Evolutionary conservation across 768 basidiomycete species (phyloP), one percentile per base, ranked within the genome.

Genomic region (Leccinum sublutescens): DNA sequence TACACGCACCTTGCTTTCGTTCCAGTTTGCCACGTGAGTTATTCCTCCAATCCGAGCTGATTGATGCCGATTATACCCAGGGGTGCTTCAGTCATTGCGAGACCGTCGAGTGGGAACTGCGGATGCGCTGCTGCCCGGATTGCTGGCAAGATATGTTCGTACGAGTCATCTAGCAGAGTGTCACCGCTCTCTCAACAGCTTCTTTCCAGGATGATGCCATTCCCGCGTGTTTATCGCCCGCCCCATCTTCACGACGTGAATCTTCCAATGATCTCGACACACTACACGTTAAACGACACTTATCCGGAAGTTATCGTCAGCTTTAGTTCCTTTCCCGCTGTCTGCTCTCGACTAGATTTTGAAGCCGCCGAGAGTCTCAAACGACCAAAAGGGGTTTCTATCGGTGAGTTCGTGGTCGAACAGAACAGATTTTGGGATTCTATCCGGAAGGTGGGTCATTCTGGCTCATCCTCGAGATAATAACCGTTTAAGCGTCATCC

Each of bases 1-100:
- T 73, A 72, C 61, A 68, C 65, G 2, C 31, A 65, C 43, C 66
- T 77, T n/a, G 62, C 67, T 9, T 76, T 71, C 38, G 62, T 64
- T 52, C 54, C 62, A 7, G 60, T 64, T 19, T 77, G 75, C 57
- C 70, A 72, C 48, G 76, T 76, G 54, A 54, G 70, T 57, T 2
- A 14, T n/a, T 5, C 50, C 2, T 12, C 15, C 19, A 8, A 33
- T 23, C 36, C 9, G 17, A 45, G 31, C 21, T 29, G 21, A 49
- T 8, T 25, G 19, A 43, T 17, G 1, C 43, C 5, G 5, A 25
- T 50, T 17, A 15, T 25, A 17, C 15, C 7, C 36, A 63, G 65
- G n/a, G 65, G 9, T 67, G 65, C 31, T 33, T 33, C 31, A 11
- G 10, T 33, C 31, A 11, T 11, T 33, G 31, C 31, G 31, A 33